Evolutionary conservation across 495 filamentous ascomycete genomes (phyloP), one percentile per base, ranked within the genome.

Genomic region (Aspergillus hancockii): DNA sequence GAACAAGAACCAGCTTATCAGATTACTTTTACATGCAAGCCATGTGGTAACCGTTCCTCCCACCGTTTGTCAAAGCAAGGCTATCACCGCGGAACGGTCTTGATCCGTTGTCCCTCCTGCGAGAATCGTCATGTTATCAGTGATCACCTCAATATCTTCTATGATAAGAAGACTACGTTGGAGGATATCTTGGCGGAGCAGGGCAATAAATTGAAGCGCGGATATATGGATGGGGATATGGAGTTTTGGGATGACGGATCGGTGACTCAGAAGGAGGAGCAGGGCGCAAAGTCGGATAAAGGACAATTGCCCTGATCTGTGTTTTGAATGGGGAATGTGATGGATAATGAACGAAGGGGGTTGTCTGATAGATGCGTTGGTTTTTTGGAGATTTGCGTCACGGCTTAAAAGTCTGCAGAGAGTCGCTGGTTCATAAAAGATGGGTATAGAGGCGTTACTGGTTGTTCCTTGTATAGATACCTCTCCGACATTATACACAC

Each of bases 21-120:
- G 50, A 78, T 98, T 25, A 87, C 84, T 12, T 97, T 99, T 70
- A 99, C 95, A 60, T 99, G 94, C 83, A 87, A 85, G 55, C 91
- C 91, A 22, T 99, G 94, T 78, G 71, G 70, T 10, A 67, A 80
- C 6, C 87, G 95, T 30, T 93, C 90, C 6, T 75, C 82, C 3
- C 94, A 98, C 69, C 78, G 72, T 10, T 78, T 99, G 58, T 89
- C 89, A 22, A 97, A 97, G 73, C 94, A 96, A 60, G 94, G 90
- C 14, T 99, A 97, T 70, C 92, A 97, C 70, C 75, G 86, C 23
- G 94, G 94, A 23, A 90, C 89, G 0, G 89, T 96, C 14, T 76
- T 98, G 45, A 91, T 99, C 49, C 85, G 85, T 32, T 99, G 94
- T 67, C 92, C 93, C 0, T 72, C 73, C 0, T 99, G 94, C 72